Base-by-base conservation (phyloP, 2,329 filamentous ascomycete species). In the Didymella arachidicola region DNA sequence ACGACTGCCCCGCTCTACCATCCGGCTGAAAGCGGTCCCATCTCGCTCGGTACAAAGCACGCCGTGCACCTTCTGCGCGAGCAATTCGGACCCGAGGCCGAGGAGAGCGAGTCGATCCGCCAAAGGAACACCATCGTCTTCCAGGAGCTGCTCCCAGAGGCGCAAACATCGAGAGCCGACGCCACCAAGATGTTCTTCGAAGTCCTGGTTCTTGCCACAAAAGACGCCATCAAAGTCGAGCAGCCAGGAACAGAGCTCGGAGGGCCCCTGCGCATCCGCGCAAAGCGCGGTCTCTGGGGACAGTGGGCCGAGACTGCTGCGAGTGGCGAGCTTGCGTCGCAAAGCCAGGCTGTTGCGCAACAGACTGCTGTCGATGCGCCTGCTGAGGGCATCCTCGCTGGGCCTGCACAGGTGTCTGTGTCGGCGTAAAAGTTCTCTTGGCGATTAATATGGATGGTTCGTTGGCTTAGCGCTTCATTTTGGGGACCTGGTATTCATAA, bases 181-280 rank as follows among this genome's bases (percentile, higher is more conserved):
- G 95, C 95, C 0, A 99, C 95, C 42, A 97, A 97, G 84, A 97
- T 99, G 93, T 99, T 99, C 81, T 99, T 99, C 71, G 95, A 99
- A 79, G 89, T 95, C 53, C 83, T 99, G 25, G 95, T 99, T 3
- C 84, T 99, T 45, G 95, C 94, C 5, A 99, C 95, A 41, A 99
- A 99, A 80, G 95, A 99, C 75, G 95, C 95, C 27, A 91, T 99
- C 79, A 97, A 97, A 79, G 92, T 98, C 26, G 94, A 98, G 75
- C 95, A 99, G 78, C 85, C 86, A 47, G 82, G 88, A 22, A 61
- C 85, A 14, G 72, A 84, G 36, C 85, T 98, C 26, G 93, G 93
- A 48, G 90, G 88, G 2, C 86, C 89, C 14, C 92, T 99, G 71
- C 85, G 89, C 58, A 90, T 99, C 58, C 85, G 92, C 66, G 93